These are phyloP conservation scores for Botrytis sinoallii DNA, from an alignment of 2,329 filamentous ascomycete species.

Conservation along the genomic window DNA sequence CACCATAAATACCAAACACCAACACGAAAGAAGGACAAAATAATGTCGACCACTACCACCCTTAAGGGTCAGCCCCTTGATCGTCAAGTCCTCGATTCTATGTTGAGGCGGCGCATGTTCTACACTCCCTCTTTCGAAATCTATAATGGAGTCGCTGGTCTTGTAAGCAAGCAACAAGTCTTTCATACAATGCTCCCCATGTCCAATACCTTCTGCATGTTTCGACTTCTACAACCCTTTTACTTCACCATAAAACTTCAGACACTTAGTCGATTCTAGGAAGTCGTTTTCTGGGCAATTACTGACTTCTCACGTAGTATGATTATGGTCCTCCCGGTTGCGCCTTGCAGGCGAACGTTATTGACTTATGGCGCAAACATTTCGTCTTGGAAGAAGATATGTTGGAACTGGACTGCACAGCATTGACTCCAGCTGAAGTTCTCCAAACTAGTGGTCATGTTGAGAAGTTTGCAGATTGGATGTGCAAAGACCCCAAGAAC, in stretches of 20 bases:
- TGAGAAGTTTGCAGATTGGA: slow-evolving; percentile 92
- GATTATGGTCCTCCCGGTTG: slow-evolving; percentile 52
- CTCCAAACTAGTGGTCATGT: slow-evolving; percentile 96
- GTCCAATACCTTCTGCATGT: not conserved
- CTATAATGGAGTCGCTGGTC: slow-evolving; percentile 81
- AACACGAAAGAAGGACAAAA: slow-evolving; percentile 28
- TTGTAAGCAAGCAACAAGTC: slow-evolving; percentile 58
- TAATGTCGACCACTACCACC: slow-evolving; percentile 66
- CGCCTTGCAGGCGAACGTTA: slow-evolving; percentile 65
- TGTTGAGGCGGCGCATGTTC: slow-evolving; percentile 86
- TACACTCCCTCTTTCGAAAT: slow-evolving; percentile 96
- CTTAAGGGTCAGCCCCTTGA: slow-evolving; percentile 89
- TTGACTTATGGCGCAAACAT: slow-evolving; percentile 71
- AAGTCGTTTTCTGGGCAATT: not conserved
- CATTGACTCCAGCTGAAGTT: slow-evolving; percentile 88
- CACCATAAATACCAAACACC: slow-evolving; percentile 37
- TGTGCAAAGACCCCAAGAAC: slow-evolving; percentile 98
- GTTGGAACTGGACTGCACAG: slow-evolving; percentile 78
- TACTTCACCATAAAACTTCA: not conserved
- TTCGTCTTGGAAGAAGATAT: slow-evolving; percentile 73
- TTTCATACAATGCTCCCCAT: not conserved
- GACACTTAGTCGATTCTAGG: too few species aligned
- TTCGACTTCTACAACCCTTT: not conserved
- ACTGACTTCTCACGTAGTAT: not conserved
- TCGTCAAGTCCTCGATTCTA: slow-evolving; percentile 73